A percentile compares a stretch with the other conserved stretches of the same genome.
These are phyloP conservation scores for Penicillium herquei DNA, from an alignment of 495 filamentous ascomycete genomes.

Conservation along the genomic window DNA sequence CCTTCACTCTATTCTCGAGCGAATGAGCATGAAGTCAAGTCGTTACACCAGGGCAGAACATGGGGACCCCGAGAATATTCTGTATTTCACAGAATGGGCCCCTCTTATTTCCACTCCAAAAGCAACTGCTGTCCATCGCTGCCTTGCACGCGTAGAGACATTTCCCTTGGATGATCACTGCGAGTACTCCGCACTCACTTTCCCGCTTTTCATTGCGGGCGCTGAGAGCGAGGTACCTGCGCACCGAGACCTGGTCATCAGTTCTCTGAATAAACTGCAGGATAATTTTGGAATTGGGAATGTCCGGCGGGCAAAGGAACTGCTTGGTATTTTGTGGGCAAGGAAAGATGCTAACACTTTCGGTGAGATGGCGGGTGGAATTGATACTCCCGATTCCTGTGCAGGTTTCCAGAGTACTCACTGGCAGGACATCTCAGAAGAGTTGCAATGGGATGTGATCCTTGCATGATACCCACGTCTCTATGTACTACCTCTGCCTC, in stretches of 20 bases:
- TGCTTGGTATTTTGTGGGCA: constrained; percentile 36
- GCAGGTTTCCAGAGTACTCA: constrained; percentile 15
- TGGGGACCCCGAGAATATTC: not conserved
- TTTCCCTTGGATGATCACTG: constrained; percentile 37
- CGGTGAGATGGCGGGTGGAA: not conserved
- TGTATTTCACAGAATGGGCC: not conserved
- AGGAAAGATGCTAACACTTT: constrained; percentile 17
- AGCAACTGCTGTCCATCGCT: constrained; percentile 26
- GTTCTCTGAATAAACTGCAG: constrained; percentile 32
- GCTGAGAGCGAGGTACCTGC: constrained; percentile 29
- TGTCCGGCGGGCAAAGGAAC: constrained; percentile 40
- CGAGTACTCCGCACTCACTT: constrained; percentile 46
- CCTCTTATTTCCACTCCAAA: constrained; percentile 33
- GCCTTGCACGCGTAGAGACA: constrained; percentile 27
- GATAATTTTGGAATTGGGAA: constrained; percentile 45
- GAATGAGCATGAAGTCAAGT: constrained; percentile 19
- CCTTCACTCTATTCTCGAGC: constrained; percentile 41
- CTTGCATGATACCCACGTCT: constrained; percentile 24
- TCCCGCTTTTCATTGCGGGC: constrained; percentile 43
- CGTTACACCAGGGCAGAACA: not conserved
- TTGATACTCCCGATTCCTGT: no score
- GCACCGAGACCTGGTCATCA: constrained; percentile 29
- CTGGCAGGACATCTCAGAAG: constrained; percentile 43
- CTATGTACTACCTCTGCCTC: not conserved
- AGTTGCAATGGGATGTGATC: constrained; percentile 43